These are phyloP conservation scores for Camelina sativa DNA, from an alignment of 345 rosid genomes.

Conservation along the genomic window DNA sequence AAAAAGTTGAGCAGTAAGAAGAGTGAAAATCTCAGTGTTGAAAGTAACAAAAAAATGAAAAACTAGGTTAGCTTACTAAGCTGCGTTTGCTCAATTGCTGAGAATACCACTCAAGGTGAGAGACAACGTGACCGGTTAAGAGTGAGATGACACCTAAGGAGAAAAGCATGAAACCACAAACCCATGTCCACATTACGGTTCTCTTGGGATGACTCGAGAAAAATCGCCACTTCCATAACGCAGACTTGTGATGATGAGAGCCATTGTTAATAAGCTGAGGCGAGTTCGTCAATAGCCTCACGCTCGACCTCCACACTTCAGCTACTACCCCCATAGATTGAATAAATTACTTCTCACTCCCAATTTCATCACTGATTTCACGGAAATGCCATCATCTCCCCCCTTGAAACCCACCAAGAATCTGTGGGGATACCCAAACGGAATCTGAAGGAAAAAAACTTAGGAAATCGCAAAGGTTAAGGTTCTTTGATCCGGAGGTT, in stretches of 20 bases:
- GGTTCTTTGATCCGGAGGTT: slow-evolving; percentile 3
- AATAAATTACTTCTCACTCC: slow-evolving; percentile 23
- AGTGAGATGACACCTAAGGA: slow-evolving; percentile 87
- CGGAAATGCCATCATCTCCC: slow-evolving; percentile 40
- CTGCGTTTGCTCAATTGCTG: slow-evolving; percentile 60
- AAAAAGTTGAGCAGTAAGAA: slow-evolving; percentile 3
- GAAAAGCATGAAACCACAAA: slow-evolving; percentile 90
- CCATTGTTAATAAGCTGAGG: slow-evolving; percentile 56
- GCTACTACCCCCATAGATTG: slow-evolving; percentile 55
- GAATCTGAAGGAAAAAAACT: slow-evolving; percentile 19
- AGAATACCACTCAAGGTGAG: slow-evolving; percentile 97
- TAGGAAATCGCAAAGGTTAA: neutral
- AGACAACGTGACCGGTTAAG: slow-evolving; percentile 89
- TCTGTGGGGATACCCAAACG: slow-evolving; percentile 29
- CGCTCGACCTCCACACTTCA: slow-evolving; percentile 61
- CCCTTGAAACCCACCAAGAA: slow-evolving; percentile 34
- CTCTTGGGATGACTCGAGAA: slow-evolving; percentile 49
- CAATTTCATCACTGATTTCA: slow-evolving; percentile 49
- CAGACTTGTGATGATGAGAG: slow-evolving; percentile 38
- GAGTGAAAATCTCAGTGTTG: slow-evolving; percentile 14
- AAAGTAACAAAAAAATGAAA: slow-evolving; percentile 11
- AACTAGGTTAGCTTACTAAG: neutral
- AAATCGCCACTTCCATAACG: slow-evolving; percentile 58
- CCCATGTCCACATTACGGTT: slow-evolving; percentile 63
- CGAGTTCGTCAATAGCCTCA: slow-evolving; percentile 60